Base-by-base conservation (phyloP, 2,329 filamentous ascomycete species). In the Aspergillus ochraceus region DNA sequence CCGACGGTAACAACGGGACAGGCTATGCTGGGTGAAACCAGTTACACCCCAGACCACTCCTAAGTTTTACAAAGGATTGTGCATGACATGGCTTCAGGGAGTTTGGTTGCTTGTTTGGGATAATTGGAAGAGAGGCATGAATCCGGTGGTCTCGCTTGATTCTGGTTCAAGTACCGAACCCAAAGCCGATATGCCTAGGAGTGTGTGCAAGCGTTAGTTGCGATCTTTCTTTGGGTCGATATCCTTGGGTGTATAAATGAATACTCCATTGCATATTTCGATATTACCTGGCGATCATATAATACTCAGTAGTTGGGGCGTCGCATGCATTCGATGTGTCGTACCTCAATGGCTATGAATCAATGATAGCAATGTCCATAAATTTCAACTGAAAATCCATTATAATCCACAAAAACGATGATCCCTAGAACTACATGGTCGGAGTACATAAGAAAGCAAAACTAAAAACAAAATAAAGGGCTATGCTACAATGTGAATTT, bases 1-100 rank as follows among this genome's bases (percentile, higher is more conserved):
- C 49, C 83, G 80, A 70, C 78, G 81, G 51, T 84, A 75, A 64
- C 82, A 79, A 14, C 86, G 83, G 74, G 85, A 1, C 78, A 81
- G 5, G 76, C 79, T 17, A 82, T 90, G 80, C 74, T 91, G 19
- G 88, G 88, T 22, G 88, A 89, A 74, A 91, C 88, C 36, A 89
- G 80, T 68, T 90, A 90, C 68, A 84, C 86, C 26, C 88, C 88
- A 1, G 88, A 91, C 49, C 79, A 86, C 63, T 68, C 73, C 54
- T 79, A 65, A 9, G 70, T n/a, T 42, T 54, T 11, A 45, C 45
- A 26, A 29, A 57, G 29, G 19, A 22, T 17, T 26, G 24, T 39
- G 52, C 47, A 54, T 50, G 60, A 36, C 26, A 45, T 58, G 22
- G 22, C 24, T 59, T 52, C 62, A 53, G 53, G 61, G 64, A 56